Base-by-base conservation (phyloP, 176 grass and related monocot genomes). In the Raddia distichophylla region DNA sequence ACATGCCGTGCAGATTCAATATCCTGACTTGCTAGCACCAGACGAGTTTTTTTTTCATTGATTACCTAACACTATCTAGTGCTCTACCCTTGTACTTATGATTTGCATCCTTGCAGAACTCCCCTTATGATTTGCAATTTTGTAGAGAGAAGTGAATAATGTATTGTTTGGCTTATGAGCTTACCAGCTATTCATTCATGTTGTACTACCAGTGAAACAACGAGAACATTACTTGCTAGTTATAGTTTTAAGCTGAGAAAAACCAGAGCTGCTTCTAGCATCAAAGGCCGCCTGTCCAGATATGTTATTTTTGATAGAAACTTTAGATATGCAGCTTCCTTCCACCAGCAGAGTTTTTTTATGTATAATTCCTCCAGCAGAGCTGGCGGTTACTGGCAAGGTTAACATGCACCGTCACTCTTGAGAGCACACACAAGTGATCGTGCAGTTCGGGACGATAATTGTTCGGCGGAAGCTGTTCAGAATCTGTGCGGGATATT, bases 91-190 rank as follows among this genome's bases (percentile, higher is more conserved):
- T 67, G 71, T 64, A 2, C 32, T 73, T 64, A 19, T 55, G 40
- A 14, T 73, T 58, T 64, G 12, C 69, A 81, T 5, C 70, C 55
- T 82, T 66, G 43, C 43, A 77, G 48, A 42, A 59, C 63, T 70
- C 5, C 44, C 8, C 44, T 19, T 66, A 17, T 60, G 67, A 48
- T 62, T 54, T 35, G 67, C 68, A 83, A 55, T 59, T 77, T 56
- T 67, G 16, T 83, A 9, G 59, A 82, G 18, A 60, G 15, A 55
- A 35, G 6, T 35, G 17, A 40, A 75, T 27, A 32, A 43, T 16
- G 22, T 57, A 70, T 56, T 59, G 16, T 60, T 17, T 82, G 56
- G 44, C 64, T 72, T 86, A 17, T 84, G 44, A 62, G 66, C 8
- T 72, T 86, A 17, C 80, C 52, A 62, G 66, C 8, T 72, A 50